Evolutionary conservation across 192 early-diverging fungal genomes (phyloP).

Genomic region (Backusella liffmaniae): DNA sequence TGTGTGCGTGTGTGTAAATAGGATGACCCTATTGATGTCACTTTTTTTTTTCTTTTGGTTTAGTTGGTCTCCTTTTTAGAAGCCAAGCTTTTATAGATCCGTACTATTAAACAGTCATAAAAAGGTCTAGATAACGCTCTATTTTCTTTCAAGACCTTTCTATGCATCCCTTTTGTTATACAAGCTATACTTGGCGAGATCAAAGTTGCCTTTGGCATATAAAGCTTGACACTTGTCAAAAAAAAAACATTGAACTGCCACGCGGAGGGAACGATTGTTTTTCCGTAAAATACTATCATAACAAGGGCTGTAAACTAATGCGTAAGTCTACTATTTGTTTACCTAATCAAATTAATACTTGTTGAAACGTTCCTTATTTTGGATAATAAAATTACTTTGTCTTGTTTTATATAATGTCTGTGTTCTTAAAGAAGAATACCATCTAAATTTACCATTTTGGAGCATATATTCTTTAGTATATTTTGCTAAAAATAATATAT

Average conservation of each 20-base stretch:
- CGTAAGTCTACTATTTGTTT: not conserved
- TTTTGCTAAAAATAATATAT: not conserved
- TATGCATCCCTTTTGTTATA: no score
- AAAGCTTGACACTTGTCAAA: not conserved
- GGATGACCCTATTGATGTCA: not conserved
- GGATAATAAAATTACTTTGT: not conserved
- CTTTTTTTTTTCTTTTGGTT: not conserved
- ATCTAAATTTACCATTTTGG: not conserved
- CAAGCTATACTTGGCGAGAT: not conserved
- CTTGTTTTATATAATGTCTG: not conserved
- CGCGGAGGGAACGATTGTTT: not conserved
- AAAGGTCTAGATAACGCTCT: not conserved
- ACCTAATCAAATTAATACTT: not conserved
- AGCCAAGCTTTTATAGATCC: not conserved
- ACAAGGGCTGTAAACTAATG: not conserved
- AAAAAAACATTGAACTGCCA: not conserved
- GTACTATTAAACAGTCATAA: not conserved
- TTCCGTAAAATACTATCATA: not conserved
- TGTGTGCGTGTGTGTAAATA: not conserved
- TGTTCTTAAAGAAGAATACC: not conserved
- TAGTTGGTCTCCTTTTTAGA: not conserved
- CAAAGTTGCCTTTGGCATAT: not conserved
- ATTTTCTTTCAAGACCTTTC: not conserved
- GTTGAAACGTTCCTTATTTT: constrained; percentile 2
- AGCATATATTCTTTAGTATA: not conserved